These are phyloP conservation scores for Capronia americana DNA, from an alignment of 2,329 filamentous ascomycete genomes.

Conservation along the genomic window DNA sequence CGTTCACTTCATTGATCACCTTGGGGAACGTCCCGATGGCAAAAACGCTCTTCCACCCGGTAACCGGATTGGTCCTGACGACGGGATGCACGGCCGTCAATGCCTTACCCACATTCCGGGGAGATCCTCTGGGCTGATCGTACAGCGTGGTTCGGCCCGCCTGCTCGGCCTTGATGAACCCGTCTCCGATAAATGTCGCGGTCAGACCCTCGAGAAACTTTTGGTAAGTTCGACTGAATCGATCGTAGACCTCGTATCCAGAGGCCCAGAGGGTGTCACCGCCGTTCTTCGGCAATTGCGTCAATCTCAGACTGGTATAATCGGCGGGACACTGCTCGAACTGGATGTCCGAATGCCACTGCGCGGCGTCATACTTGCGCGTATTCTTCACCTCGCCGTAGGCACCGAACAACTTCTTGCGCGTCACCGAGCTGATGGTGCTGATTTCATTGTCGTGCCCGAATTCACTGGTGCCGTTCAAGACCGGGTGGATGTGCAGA, in stretches of 20 bases:
- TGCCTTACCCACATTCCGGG: constrained; percentile 60
- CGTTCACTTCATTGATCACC: constrained; percentile 54
- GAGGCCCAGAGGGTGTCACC: constrained; percentile 70
- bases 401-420: constrained; percentile 54
- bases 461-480: constrained; percentile 61
- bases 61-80: constrained; percentile 67
- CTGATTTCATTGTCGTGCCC: constrained; percentile 68
- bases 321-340: constrained; percentile 70
- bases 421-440: constrained; percentile 65
- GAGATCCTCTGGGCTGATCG: constrained; percentile 56
- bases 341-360: constrained; percentile 67
- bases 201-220: constrained; percentile 66
- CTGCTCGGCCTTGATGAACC: constrained; percentile 58
- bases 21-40: constrained; percentile 51
- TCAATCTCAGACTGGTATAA: constrained; percentile 66
- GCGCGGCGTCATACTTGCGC: constrained; percentile 51
- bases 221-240: constrained; percentile 59
- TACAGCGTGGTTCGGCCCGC: constrained; percentile 44
- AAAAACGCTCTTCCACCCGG: constrained; percentile 66
- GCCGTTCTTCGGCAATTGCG: constrained; percentile 62
- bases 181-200: constrained; percentile 59
- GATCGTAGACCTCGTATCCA: constrained; percentile 70
- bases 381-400: constrained; percentile 45
- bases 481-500: constrained; percentile 66
- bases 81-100: constrained; percentile 63